Evolutionary conservation across 2,329 filamentous ascomycete genomes (phyloP).

Genomic region (Blumeriella jaapii): DNA sequence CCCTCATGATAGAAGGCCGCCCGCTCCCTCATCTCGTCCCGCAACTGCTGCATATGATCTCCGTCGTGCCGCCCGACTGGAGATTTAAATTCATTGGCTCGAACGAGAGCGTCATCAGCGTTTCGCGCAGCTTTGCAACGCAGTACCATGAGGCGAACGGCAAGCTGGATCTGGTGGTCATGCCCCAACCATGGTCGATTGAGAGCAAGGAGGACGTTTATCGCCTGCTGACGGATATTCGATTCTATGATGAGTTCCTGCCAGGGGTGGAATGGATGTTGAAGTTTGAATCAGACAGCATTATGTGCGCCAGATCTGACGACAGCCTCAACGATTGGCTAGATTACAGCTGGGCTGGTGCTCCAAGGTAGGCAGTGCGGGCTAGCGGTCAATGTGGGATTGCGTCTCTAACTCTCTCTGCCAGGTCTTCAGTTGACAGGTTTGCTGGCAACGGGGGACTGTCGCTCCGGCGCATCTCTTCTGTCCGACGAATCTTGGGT

Average conservation of each 20-base stretch:
- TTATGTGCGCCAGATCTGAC: constrained; percentile 43
- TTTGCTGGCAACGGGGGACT: constrained; percentile 44
- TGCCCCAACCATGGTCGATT: constrained; percentile 38
- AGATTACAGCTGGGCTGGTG: constrained; percentile 42
- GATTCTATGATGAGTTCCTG: constrained; percentile 42
- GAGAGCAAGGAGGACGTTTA: constrained; percentile 36
- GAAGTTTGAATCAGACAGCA: constrained; percentile 43
- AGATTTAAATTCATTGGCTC: constrained; percentile 42
- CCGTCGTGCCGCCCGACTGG: constrained; percentile 44
- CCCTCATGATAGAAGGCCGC: constrained; percentile 43
- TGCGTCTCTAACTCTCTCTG: neutral
- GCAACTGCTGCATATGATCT: constrained; percentile 43
- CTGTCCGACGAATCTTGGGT: constrained; percentile 36
- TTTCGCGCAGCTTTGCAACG: constrained; percentile 35
- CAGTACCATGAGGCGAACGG: constrained; percentile 38
- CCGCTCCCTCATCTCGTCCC: constrained; percentile 39
- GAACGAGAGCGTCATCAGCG: constrained; percentile 34
- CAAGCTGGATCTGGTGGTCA: constrained; percentile 39
- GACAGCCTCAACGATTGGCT: constrained; percentile 42
- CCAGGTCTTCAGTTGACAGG: constrained; percentile 30
- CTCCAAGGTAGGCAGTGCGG: constrained; percentile 31
- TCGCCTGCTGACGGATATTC: constrained; percentile 37
- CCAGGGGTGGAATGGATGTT: constrained; percentile 42
- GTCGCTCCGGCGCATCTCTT: constrained; percentile 40
- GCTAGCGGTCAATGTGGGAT: neutral